A percentile compares a stretch with the other conserved stretches of the same genome.
phyloP scores from a whole-genome alignment of 495 filamentous ascomycete genomes.

The Podospora australis region DNA sequence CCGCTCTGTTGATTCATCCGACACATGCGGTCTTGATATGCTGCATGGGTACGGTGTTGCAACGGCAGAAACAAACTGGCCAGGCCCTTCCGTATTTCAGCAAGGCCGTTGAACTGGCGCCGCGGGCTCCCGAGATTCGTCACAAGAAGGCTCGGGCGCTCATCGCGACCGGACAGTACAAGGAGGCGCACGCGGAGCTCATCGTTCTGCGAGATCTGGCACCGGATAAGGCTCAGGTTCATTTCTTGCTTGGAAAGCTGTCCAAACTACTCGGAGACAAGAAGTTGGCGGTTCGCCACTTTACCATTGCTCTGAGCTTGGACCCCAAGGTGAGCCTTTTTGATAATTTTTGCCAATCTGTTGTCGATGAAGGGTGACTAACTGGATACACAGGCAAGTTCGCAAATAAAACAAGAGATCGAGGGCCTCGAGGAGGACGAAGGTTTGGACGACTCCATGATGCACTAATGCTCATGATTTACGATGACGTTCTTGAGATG shows the following conservation, averaged over 20 bases:
- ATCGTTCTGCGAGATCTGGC: constrained; percentile 79
- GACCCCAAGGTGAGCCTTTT: constrained; percentile 76
- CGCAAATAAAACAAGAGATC: constrained; percentile 88
- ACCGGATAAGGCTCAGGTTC: constrained; percentile 91
- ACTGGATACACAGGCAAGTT: constrained; percentile 59
- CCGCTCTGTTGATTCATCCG: constrained; percentile 80
- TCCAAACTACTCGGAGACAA: constrained; percentile 78
- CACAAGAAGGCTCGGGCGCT: constrained; percentile 89
- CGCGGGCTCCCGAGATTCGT: constrained; percentile 69
- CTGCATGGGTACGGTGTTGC: constrained; percentile 82
- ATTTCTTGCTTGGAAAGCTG: constrained; percentile 82
- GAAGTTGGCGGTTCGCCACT: constrained; percentile 76
- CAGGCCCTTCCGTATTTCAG: constrained; percentile 74
- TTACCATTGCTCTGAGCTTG: constrained; percentile 87
- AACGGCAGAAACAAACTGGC: constrained; percentile 73
- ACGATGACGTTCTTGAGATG: constrained; percentile 12
- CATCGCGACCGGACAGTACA: constrained; percentile 64
- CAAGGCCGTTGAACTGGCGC: constrained; percentile 73
- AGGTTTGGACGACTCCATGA: constrained; percentile 64
- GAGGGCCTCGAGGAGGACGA: constrained; percentile 82
- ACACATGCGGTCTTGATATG: constrained; percentile 84
- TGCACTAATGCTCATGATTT: constrained; percentile 31
- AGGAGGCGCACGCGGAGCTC: constrained; percentile 70
- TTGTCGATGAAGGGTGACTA: constrained; percentile 9
- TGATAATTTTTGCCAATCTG: neutral